These are phyloP conservation scores for Thalassiosira delicatula DNA, from an alignment of 352 stramenopile species.

Conservation along the genomic window DNA sequence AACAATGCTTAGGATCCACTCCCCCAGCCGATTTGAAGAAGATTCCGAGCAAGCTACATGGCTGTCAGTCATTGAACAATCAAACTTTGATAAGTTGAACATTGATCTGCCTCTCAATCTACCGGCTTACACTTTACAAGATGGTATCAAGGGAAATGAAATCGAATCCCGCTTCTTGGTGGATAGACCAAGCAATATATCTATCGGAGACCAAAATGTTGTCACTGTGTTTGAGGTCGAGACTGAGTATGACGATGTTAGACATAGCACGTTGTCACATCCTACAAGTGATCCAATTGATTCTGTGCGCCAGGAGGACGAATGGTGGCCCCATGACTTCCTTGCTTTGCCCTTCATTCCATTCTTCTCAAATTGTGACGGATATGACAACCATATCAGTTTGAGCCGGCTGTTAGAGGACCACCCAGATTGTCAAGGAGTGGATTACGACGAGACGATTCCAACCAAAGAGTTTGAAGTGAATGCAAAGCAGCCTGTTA, in stretches of 20 bases:
- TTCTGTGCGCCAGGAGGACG: conserved; percentile 28
- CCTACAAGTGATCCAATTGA: conserved; percentile 44
- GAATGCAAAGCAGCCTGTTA: conserved; percentile 29
- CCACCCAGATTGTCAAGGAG: conserved; percentile 90
- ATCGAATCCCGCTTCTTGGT: conserved; percentile 89
- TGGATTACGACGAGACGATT: conserved; percentile 88
- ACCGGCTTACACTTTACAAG: conserved; percentile 73
- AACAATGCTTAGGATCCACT: conserved; percentile 90
- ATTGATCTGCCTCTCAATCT: conserved; percentile 94
- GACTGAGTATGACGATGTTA: conserved; percentile 17
- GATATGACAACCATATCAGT: conserved; percentile 92
- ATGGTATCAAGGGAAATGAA: conserved; percentile 65
- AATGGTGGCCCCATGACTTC: conserved; percentile 48
- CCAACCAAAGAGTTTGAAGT: conserved; percentile 89
- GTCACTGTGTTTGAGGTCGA: not conserved
- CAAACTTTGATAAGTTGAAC: conserved; percentile 84
- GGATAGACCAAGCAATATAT: conserved; percentile 90
- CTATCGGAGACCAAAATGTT: conserved; percentile 86
- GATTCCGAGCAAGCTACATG: conserved; percentile 50
- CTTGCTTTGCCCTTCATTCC: conserved; percentile 91
- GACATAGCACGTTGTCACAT: not conserved
- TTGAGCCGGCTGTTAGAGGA: conserved; percentile 93
- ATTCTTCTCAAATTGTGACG: conserved; percentile 95
- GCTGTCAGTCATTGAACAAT: conserved; percentile 87
- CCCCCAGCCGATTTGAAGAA: conserved; percentile 82